Evolutionary conservation across 331 rosid genomes (phyloP), one percentile per base, ranked within the genome.

Genomic region (Arachis monticola): DNA sequence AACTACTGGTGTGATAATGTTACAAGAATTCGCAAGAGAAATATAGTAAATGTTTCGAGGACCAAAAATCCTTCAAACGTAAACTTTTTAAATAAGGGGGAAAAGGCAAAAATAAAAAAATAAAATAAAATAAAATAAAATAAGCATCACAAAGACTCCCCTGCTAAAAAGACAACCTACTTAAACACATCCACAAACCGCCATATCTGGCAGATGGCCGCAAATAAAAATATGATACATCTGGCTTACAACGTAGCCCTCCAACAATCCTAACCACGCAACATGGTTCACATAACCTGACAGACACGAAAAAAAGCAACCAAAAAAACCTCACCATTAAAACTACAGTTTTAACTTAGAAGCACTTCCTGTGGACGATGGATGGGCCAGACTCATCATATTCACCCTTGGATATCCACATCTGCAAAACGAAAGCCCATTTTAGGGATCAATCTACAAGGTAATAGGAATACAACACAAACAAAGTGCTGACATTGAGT

Each of bases 301-400:
- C 70, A 67, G 65, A 76, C 79, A 76, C 85, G 55, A 76, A 75
- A 65, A 70, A 76, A 51, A 65, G 47, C 14, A 41, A 77, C 69
- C 60, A 59, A 47, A 71, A 65, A 66, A 76, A 38, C 5, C 71
- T 76, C 77, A 72, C 81, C 75, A 59, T 64, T 50, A 44, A 71
- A 38, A 63, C 31, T 47, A 76, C 51, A 9, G 57, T 71, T 32
- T 50, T 50, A 59, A 62, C 77, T 77, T 68, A 77, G 82, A 82
- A 82, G 82, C 85, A 82, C 77, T 82, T 82, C 70, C 85, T 73
- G 64, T 82, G 85, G 59, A 82, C 85, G 30, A 82, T 82, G 69
- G 85, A 78, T 77, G 85, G 82, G 3, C 82, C 85, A 67, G 85
- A 82, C 79, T 82, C 85, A 14, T 82, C 85, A 14, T 82, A 82